Evolutionary conservation across 768 basidiomycete genomes (phyloP).

Genomic region (Royoungia palumana): DNA sequence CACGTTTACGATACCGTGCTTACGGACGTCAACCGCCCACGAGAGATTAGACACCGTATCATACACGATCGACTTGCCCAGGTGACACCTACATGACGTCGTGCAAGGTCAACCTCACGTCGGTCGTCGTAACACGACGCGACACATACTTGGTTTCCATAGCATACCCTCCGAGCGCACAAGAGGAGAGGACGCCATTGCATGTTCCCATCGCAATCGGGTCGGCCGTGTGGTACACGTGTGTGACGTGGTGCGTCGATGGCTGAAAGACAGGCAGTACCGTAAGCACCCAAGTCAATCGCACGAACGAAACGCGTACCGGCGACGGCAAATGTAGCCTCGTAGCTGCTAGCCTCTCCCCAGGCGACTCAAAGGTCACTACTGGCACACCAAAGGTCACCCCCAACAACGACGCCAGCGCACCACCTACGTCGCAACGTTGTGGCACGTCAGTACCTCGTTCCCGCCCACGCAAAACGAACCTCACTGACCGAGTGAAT

Average conservation of each 20-base stretch:
- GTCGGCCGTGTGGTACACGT: slow-evolving; percentile 93
- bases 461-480: neutral
- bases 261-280: slow-evolving; percentile 46
- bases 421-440: slow-evolving; percentile 38
- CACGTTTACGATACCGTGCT: slow-evolving; percentile 73
- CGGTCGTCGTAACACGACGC: neutral
- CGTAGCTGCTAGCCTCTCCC: slow-evolving; percentile 74
- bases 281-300: neutral
- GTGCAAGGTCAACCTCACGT: slow-evolving; percentile 1
- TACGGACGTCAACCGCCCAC: slow-evolving; percentile 83
- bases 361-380: slow-evolving; percentile 87
- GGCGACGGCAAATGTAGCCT: slow-evolving; percentile 86
- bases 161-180: slow-evolving; percentile 86
- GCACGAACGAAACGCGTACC: slow-evolving; percentile 39
- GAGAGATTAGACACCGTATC: slow-evolving; percentile 85
- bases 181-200: slow-evolving; percentile 76
- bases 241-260: slow-evolving; percentile 75
- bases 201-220: slow-evolving; percentile 91
- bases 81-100: slow-evolving; percentile 75
- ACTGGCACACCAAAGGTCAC: slow-evolving; percentile 86
- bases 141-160: slow-evolving; percentile 65
- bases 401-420: slow-evolving; percentile 79
- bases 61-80: slow-evolving; percentile 82
- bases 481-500: slow-evolving; percentile 57
- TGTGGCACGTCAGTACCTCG: slow-evolving; percentile 21